Evolutionary conservation across 2,329 filamentous ascomycete genomes (phyloP).

Genomic region (Fusarium sacchari): DNA sequence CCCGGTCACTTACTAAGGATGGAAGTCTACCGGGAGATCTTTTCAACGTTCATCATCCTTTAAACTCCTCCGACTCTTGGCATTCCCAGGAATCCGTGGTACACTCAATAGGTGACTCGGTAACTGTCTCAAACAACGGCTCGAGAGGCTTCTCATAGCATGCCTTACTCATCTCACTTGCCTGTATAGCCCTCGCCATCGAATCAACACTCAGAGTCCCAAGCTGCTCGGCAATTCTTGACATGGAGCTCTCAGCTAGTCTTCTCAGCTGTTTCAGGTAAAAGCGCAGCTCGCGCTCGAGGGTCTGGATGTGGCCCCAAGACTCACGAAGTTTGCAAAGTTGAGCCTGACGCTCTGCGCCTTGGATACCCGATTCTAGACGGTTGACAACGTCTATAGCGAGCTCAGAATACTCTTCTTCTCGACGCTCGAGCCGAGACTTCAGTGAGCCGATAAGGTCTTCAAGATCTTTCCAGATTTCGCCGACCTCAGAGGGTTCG

Average conservation of each 20-base stretch:
- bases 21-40: too few species aligned
- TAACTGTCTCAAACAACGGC: background rate
- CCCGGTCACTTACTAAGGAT: too few species aligned
- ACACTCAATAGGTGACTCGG: background rate
- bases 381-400: accelerated
- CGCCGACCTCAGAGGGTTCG: background rate
- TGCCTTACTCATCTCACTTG: accelerated
- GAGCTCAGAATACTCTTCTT: background rate
- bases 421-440: background rate
- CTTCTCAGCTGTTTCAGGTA: background rate
- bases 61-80: too few species aligned
- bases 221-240: background rate
- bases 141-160: background rate
- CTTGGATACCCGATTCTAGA: background rate
- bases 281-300: background rate
- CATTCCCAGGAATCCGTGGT: too few species aligned
- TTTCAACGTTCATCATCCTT: too few species aligned
- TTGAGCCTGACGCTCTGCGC: accelerated
- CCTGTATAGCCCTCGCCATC: background rate
- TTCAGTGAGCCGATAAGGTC: background rate
- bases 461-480: background rate
- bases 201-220: background rate
- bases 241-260: background rate
- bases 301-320: accelerated
- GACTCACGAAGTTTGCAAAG: background rate